These are phyloP conservation scores for Neltuma alba DNA, from an alignment of 306 rosid genomes.

Conservation along the genomic window DNA sequence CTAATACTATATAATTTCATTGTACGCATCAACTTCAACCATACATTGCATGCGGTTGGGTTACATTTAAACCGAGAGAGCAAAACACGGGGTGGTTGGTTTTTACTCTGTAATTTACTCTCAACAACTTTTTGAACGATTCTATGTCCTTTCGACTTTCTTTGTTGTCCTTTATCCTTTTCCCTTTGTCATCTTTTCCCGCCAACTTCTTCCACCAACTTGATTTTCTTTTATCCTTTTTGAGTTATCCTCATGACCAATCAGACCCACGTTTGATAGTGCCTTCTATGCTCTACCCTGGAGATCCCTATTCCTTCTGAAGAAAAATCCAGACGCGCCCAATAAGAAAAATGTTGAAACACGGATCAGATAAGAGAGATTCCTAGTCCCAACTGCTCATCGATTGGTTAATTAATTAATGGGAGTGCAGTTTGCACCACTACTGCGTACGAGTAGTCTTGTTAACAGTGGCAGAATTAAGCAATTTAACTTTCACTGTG, in stretches of 20 bases:
- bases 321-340: not conserved
- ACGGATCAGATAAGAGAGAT: not conserved
- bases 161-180: slow-evolving; percentile 10
- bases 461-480: not conserved
- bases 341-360: not conserved
- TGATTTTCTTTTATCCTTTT: not conserved
- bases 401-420: not conserved
- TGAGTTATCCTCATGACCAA: not conserved
- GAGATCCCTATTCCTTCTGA: not conserved
- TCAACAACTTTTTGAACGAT: slow-evolving; percentile 19
- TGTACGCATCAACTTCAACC: slow-evolving; percentile 5
- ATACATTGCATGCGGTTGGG: slow-evolving; percentile 12
- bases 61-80: not conserved
- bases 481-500: not conserved
- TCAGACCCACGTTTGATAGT: not conserved
- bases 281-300: not conserved
- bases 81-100: not conserved
- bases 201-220: slow-evolving; percentile 30
- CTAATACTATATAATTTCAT: slow-evolving; percentile 6
- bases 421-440: not conserved
- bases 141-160: slow-evolving; percentile 26
- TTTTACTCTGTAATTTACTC: slow-evolving; percentile 16
- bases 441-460: not conserved
- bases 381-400: not conserved
- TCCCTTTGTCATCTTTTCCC: not conserved